Evolutionary conservation across 208 protist species (phyloP), one percentile per base, ranked within the genome.

Genomic region (Porcisia hertigi): DNA sequence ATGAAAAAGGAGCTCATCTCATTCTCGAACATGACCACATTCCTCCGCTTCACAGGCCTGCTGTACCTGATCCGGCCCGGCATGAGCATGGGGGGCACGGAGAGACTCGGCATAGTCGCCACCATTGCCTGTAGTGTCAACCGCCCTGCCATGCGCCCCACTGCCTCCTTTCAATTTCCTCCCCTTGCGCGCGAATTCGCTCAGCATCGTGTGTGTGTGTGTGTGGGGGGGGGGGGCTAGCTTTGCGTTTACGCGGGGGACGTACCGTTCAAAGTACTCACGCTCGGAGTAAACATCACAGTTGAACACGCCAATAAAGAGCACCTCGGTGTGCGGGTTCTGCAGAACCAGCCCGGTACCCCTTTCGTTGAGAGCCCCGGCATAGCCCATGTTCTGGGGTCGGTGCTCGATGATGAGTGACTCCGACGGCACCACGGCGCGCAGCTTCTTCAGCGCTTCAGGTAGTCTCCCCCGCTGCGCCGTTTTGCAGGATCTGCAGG

Each of bases 281-380:
- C 58, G n/a, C 69, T 64, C 69, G 58, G 66, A 75, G 71, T 76
- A 75, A 4, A 76, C 77, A 20, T 73, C 70, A 18, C 71, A 73
- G 54, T 81, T 81, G 64, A 81, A 75, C 23, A 81, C 77, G 53
- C 63, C 71, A 11, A 75, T 52, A 34, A 81, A 81, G 7, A 64
- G 65, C 71, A 81, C 71, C 55, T 76, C 77, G 34, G 20, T 54
- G n/a, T 60, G 36, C 71, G 77, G 36, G 53, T 76, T 71, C n/a
- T 53, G 20, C 64, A 76, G 77, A 36, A 71, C 71, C 60, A 72
- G n/a, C 71, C 1, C 77, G 64, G 34, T 76, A 81, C 23, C 69
- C 71, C n/a, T n/a, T 39, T 59, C 70, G 55, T 80, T 75, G 41
- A 76, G 70, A 20, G 76, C 76, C 2, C 52, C 70, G 14, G 76